Evolutionary conservation across 768 basidiomycete genomes (phyloP), one percentile per base, ranked within the genome.

Genomic region (Lentinula aciculospora): DNA sequence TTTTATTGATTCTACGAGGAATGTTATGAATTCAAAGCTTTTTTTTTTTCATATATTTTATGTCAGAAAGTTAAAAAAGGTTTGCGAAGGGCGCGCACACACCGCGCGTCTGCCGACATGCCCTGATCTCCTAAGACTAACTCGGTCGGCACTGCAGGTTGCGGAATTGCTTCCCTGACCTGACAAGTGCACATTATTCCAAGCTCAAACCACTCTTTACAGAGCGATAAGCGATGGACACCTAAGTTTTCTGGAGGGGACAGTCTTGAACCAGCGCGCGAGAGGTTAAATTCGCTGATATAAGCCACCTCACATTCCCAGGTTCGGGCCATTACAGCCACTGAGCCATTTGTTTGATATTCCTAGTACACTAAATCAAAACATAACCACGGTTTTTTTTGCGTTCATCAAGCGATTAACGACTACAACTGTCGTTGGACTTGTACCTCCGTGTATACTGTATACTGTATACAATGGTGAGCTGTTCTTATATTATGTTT

Each of bases 161-260:
- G 89, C 89, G 82, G 85, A 91, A 92, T 92, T 86, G 77, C 89
- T 92, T 91, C 85, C 88, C 89, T 91, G 85, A 85, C 81, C 85
- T 76, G 81, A 83, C 85, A 83, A 81, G 86, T 81, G 73, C 85
- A 72, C 66, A 87, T 91, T 91, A 91, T 87, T 87, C 89, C 86
- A 85, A 83, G 81, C 74, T 71, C 77, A 64, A 60, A 62, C 78
- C 85, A 81, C 70, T 32, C 73, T 81, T 84, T 91, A 72, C 84
- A 79, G 69, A 60, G 72, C 77, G 82, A 79, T 74, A 76, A 72
- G 79, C 79, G 81, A 82, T 81, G 85, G 82, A 79, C 73, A 87
- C 89, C 88, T 90, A 53, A 92, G 86, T 90, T 91, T 89, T 92
- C 89, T 83, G 87, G 88, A 90, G 89, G 88, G 86, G 86, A 84